Base-by-base conservation (phyloP, 768 basidiomycete species). In the Termitomyces sp. region DNA sequence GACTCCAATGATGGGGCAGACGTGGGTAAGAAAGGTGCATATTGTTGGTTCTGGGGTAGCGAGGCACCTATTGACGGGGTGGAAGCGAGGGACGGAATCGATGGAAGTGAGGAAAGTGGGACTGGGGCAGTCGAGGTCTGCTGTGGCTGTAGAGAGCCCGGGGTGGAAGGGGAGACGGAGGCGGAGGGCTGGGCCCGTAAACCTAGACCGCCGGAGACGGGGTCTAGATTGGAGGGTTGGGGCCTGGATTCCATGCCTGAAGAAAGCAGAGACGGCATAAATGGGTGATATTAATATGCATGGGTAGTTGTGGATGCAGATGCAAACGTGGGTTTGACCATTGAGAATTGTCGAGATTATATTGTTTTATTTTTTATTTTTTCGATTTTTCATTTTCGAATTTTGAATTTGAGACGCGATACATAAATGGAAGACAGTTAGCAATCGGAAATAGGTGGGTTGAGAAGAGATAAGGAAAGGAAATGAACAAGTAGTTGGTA, bases 1-100 rank as follows among this genome's bases (percentile, higher is more conserved):
- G 28, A 28, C 8, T 7, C 28, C 28, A 28, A 28, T 5, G 30
- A 1, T 44, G 32, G 12, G 14, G 8, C 12, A 8, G 47, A 78
- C 11, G 78, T 73, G 27, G 84, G 80, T 28, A 88, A 66, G 67
- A 88, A 88, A 19, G 79, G 76, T 7, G 53, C 52, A n/a, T 60
- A 60, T 11, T 44, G 51, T 23, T 56, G 55, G 47, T 56, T 60
- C 47, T 60, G 59, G 19, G 57, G 57, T 11, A 47, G 46, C 23
- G 57, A 59, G 17, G 10, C 25, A 21, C 14, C 21, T 28, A 25
- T 49, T 12, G 40, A 12, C 23, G 25, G 4, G 46, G 8, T 35
- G 14, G 51, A 25, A 3, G 37, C 45, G 50, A 45, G 12, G 5
- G 53, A 35, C 3, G 32, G 23, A 6, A 41, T 34, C 2, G 51